Evolutionary conservation across 2,329 filamentous ascomycete genomes (phyloP).

Genomic region (Penicillium crustosum): DNA sequence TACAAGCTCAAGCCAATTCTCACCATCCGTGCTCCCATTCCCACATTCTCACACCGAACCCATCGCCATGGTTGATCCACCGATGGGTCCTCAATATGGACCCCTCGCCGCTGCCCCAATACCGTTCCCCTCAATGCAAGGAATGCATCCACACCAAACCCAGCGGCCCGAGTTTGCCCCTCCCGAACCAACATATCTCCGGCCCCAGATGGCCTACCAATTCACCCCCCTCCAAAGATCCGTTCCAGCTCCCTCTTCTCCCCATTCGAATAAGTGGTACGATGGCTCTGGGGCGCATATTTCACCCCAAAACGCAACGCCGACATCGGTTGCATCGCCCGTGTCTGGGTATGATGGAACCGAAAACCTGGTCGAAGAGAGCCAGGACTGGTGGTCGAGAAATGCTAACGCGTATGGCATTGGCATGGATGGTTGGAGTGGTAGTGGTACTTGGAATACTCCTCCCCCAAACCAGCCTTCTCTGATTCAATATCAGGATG

Average conservation of each 20-base stretch:
- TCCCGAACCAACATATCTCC: conserved; percentile 37
- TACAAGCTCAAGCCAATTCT: conserved; percentile 20
- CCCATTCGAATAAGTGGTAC: conserved; percentile 36
- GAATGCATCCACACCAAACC: conserved; percentile 20
- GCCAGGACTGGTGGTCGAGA: conserved; percentile 64
- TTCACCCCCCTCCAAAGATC: conserved; percentile 13
- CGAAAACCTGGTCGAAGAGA: conserved; percentile 61
- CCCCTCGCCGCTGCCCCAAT: conserved; percentile 12
- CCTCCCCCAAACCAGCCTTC: conserved; percentile 16
- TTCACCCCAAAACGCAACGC: conserved; percentile 21
- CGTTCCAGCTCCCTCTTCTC: conserved; percentile 16
- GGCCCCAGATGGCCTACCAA: conserved; percentile 25
- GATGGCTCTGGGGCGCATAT: conserved; percentile 10
- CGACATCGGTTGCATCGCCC: conserved; percentile 34
- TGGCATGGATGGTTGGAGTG: conserved; percentile 63
- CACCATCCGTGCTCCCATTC: conserved; percentile 12
- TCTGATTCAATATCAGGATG: conserved; percentile 11
- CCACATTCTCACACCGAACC: conserved; percentile 9
- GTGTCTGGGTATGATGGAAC: conserved; percentile 59
- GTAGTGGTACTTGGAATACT: conserved; percentile 30
- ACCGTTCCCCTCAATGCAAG: conserved; percentile 23
- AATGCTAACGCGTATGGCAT: conserved; percentile 62
- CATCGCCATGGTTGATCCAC: conserved; percentile 11
- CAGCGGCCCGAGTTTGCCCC: conserved; percentile 24
- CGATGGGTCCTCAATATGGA: conserved; percentile 19